Evolutionary conservation across 306 rosid species (phyloP), one percentile per base, ranked within the genome.

Genomic region (Dryas drummondii): DNA sequence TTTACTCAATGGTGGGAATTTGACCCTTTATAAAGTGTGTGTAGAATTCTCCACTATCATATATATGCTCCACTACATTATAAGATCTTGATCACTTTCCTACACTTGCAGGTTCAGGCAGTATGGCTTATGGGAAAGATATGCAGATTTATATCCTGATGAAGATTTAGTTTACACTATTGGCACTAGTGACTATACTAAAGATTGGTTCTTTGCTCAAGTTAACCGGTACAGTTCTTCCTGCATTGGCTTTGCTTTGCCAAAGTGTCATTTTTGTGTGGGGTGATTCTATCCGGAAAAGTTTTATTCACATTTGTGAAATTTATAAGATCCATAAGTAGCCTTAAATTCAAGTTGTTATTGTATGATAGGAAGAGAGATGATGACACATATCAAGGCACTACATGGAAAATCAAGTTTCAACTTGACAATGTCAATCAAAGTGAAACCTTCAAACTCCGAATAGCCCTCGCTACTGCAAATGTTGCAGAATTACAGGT

Each of bases 201-300:
- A 87, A 80, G 98, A 94, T 76, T 91, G 98, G 97, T 94, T 94
- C 83, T 91, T 87, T 69, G 97, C 96, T 75, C 98, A 94, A 44
- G 97, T 94, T 76, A 88, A 88, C 75, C 90, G 98, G 98, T 91
- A 55, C 48, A 47, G 13, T 73, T 61, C 48, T 78, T 63, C 48
- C 64, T 44, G 13, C 5, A 16, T 72, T 42, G 60, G 5, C 41
- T 32, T 26, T 66, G 8, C n/a, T 4, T 44, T 16, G 7, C 13
- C 47, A 5, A 58, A 32, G 37, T 32, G 37, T 32, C 37, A 32
- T 32, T 32, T 32, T 32, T 32, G 37, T 32, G 37, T 32, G 37
- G 37, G 37, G 37, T 32, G 37, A 32, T 32, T 1, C 1, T 32
- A 32, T 32, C 37, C 37, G 37, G 1, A 32, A 32, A 2, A 52